A percentile compares a stretch with the other conserved stretches of the same genome.
These are phyloP conservation scores for Coriolopsis trogii DNA, from an alignment of 1,284 basidiomycete species.

Conservation along the genomic window DNA sequence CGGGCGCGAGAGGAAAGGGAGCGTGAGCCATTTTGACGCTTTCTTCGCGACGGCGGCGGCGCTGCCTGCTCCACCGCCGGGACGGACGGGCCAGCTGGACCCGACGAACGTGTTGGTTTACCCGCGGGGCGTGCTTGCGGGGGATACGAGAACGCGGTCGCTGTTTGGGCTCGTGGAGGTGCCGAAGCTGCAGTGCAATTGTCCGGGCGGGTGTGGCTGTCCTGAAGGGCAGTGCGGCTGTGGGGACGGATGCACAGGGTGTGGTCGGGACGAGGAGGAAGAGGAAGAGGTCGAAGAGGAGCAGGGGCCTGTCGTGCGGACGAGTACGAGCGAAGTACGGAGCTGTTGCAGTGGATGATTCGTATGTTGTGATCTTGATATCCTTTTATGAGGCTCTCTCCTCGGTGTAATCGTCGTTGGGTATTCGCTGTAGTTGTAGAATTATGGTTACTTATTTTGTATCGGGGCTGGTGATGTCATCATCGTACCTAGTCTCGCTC, in stretches of 20 bases:
- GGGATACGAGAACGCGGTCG: slow-evolving; percentile 18
- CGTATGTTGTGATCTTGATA: too few relatives aligned
- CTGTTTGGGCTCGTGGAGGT: slow-evolving; percentile 52
- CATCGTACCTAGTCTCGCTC: too few relatives aligned
- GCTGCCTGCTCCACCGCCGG: slow-evolving; percentile 53
- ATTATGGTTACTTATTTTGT: too few relatives aligned
- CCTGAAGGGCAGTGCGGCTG: slow-evolving; percentile 54
- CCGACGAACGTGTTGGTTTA: slow-evolving; percentile 54
- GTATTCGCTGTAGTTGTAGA: too few relatives aligned
- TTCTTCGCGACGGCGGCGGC: slow-evolving; percentile 67
- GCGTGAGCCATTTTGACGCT: slow-evolving; percentile 50
- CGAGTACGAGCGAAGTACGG: neutral
- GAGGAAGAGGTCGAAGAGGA: neutral
- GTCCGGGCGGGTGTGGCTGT: slow-evolving; percentile 50
- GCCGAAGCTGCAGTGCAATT: slow-evolving; percentile 66
- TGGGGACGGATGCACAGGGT: slow-evolving; percentile 53
- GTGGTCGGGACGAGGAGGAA: slow-evolving; percentile 36
- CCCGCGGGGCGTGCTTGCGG: slow-evolving; percentile 39
- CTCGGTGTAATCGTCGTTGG: too few relatives aligned
- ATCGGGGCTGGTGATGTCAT: too few relatives aligned
- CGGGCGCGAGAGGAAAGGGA: slow-evolving; percentile 8
- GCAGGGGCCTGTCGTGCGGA: neutral
- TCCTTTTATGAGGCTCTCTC: too few relatives aligned
- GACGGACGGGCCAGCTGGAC: slow-evolving; percentile 47
- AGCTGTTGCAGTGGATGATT: neutral